Evolutionary conservation across 345 rosid species (phyloP), one percentile per base, ranked within the genome.

Genomic region (Boechera divaricarpa): DNA sequence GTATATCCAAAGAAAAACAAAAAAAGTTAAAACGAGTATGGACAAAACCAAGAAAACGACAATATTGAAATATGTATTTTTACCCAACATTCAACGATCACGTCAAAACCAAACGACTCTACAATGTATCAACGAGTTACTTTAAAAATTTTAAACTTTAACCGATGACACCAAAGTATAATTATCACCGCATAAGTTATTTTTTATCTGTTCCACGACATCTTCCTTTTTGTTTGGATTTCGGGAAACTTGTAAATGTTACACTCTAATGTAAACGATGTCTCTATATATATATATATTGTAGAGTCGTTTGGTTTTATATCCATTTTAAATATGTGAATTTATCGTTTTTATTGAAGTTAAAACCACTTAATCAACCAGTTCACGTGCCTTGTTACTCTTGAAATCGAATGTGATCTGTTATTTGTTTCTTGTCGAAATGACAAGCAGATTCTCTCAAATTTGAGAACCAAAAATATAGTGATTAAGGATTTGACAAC

Each of bases 1-100:
- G 7, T 28, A 33, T 16, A n/a, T 26, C 42, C 1, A 16, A 39
- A 6, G 26, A 10, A 4, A 67, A n/a, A 28, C 1, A 10, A 60
- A 59, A 63, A 4, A 64, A 33, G 7, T 12, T 48, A 47, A 49
- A 61, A 58, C 36, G 33, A 31, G 39, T 76, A 76, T 16, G 35
- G 75, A 77, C 66, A 63, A 63, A 70, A 31, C 16, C 13, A 54
- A 55, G 28, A 54, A 70, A 55, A 77, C 71, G 71, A 70, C 62
- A 75, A 31, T 28, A 59, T 49, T 45, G 11, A 33, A 21, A 47
- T 67, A 44, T 57, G 66, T 51, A 7, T 24, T 60, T 52, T 51
- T 6, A 33, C 39, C 18, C 44, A 61, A 35, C 69, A 69, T 26
- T 53, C 24, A 31, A 18, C 38, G 62, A 59, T 60, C 45, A 61